Percentiles rank a stretch among this genome's conserved stretches.
Conservation (phyloP, 129 eudicot genomes). For the Centaurea solstitialis region DNA sequence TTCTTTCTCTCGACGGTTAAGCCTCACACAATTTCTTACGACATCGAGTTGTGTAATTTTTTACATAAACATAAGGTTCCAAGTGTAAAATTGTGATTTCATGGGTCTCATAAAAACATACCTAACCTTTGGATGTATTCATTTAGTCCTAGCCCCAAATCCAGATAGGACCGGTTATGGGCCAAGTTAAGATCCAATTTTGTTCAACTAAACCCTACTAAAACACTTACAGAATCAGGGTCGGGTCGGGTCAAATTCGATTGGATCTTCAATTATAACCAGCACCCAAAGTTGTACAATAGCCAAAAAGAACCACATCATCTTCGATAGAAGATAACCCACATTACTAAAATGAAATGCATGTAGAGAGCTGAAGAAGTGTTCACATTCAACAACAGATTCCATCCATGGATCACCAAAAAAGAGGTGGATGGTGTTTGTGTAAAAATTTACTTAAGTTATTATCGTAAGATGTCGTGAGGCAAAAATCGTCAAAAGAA, state of each 20-base stretch:
- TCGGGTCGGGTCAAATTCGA: not conserved
- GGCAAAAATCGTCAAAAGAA: no score
- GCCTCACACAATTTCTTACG: no score
- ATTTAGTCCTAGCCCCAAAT: no score
- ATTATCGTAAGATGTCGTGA: no score
- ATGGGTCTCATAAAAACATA: no score
- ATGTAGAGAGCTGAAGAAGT: not conserved
- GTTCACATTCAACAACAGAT: not conserved
- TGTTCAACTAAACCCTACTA: not conserved
- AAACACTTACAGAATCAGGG: not conserved
- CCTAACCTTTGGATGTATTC: no score
- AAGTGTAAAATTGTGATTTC: no score
- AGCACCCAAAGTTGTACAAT: not conserved
- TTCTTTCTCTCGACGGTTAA: no score
- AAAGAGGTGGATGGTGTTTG: no score
- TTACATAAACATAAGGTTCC: no score
- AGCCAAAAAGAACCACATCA: not conserved
- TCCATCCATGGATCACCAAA: not conserved
- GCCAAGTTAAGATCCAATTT: not conserved
- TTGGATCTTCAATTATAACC: not conserved
- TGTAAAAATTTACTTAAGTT: no score
- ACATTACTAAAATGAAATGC: not conserved
- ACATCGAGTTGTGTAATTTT: no score
- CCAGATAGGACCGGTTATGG: not conserved
- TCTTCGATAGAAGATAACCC: not conserved